Evolutionary conservation across 192 early-diverging fungal species (phyloP).

Genomic region (Coemansia asiatica): DNA sequence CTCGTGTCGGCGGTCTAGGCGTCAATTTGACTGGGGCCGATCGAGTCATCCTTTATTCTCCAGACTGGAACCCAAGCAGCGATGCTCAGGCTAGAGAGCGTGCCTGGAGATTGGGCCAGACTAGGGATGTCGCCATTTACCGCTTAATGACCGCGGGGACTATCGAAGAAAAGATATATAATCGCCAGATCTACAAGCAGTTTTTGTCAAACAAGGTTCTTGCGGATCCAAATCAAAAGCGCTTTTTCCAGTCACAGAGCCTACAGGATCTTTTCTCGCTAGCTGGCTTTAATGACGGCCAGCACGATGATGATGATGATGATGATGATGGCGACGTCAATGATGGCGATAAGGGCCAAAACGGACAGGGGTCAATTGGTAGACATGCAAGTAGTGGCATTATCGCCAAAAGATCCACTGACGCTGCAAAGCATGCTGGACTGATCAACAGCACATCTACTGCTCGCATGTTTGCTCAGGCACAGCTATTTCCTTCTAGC

Average conservation of each 20-base stretch:
- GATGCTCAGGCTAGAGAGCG: conserved; percentile 95
- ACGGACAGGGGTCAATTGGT: background rate
- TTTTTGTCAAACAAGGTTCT: conserved; percentile 96
- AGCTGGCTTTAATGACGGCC: conserved; percentile 32
- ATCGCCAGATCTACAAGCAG: conserved; percentile 97
- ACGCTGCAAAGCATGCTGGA: background rate
- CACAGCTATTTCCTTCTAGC: conserved; percentile 57
- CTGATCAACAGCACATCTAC: conserved; percentile 68
- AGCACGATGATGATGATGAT: conserved; percentile 8
- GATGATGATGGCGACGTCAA: conserved; percentile 1
- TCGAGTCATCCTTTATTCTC: conserved; percentile 92
- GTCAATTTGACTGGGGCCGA: conserved; percentile 94
- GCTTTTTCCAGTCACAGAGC: conserved; percentile 87
- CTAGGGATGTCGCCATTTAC: conserved; percentile 83
- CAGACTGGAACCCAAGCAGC: conserved; percentile 98
- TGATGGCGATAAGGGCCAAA: background rate
- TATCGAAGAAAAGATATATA: conserved; percentile 96
- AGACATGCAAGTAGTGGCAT: background rate
- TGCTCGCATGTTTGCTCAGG: conserved; percentile 75
- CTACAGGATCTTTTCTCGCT: conserved; percentile 87
- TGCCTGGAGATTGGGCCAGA: conserved; percentile 94
- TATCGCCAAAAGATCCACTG: background rate
- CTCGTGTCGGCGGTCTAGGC: conserved; percentile 94
- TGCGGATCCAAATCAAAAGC: conserved; percentile 81
- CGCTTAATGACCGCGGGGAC: conserved; percentile 93